Evolutionary conservation across 2,329 filamentous ascomycete genomes (phyloP).

Genomic region (Alternaria incomplexa): DNA sequence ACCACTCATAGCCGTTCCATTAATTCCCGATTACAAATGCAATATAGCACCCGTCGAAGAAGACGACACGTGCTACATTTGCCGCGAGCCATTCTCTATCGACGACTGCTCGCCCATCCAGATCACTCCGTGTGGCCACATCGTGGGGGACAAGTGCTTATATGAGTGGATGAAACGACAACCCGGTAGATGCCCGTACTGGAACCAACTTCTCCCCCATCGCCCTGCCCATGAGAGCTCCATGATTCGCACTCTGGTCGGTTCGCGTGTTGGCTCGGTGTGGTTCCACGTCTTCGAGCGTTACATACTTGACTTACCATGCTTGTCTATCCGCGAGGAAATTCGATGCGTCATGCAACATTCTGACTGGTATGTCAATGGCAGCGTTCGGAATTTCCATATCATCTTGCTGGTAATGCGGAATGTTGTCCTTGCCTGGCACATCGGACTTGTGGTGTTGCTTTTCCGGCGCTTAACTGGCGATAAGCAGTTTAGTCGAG

Average conservation of each 20-base stretch:
- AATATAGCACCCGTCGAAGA: not conserved
- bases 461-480: not conserved
- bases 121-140: not conserved
- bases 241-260: not conserved
- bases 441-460: not conserved
- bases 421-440: not conserved
- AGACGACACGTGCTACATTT: not conserved
- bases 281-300: not conserved
- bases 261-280: accelerated
- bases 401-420: not conserved
- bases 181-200: not conserved
- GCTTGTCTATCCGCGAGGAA: not conserved
- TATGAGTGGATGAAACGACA: not conserved
- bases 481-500: not conserved
- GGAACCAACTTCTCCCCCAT: not conserved
- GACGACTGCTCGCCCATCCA: not conserved
- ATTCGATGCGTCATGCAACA: not conserved
- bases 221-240: not conserved
- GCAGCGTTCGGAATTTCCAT: not conserved
- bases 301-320: not conserved
- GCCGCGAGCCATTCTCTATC: not conserved
- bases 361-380: not conserved
- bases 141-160: not conserved
- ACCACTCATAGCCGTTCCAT: not conserved
- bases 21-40: not conserved